Evolutionary conservation across 2,329 filamentous ascomycete species (phyloP).

Genomic region (Hysterium pulicare): DNA sequence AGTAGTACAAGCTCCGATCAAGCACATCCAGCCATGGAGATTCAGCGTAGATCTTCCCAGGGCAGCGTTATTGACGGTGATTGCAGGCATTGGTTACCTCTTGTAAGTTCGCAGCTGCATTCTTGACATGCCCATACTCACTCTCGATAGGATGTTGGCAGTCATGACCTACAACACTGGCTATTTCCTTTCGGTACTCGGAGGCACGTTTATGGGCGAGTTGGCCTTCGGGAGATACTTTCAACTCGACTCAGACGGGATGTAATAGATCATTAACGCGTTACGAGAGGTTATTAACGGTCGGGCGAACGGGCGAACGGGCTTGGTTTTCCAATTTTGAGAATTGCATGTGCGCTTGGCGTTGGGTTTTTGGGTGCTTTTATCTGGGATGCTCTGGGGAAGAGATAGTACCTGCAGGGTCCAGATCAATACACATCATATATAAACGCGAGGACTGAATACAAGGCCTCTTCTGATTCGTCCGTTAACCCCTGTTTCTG

Average conservation of each 20-base stretch:
- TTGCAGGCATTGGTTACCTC: constrained; percentile 76
- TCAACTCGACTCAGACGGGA: constrained; percentile 10
- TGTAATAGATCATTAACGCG: background rate
- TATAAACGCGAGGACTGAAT: too few species aligned
- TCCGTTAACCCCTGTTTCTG: too few species aligned
- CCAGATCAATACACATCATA: too few species aligned
- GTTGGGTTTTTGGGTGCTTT: constrained; percentile 7
- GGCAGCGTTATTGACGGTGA: constrained; percentile 66
- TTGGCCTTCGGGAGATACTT: constrained; percentile 70
- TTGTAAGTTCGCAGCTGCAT: constrained; percentile 61
- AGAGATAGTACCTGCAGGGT: too few species aligned
- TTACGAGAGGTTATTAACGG: background rate
- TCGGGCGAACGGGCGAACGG: constrained; percentile 9
- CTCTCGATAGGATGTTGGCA: constrained; percentile 70
- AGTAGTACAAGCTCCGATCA: constrained; percentile 61
- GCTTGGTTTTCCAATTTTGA: constrained; percentile 5
- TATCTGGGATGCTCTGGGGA: too few species aligned
- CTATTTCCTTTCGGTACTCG: constrained; percentile 78
- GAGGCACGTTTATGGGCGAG: constrained; percentile 80
- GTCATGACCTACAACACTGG: constrained; percentile 89
- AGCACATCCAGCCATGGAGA: constrained; percentile 67
- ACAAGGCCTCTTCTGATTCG: too few species aligned
- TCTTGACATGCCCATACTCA: constrained; percentile 15
- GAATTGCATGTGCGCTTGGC: constrained; percentile 9
- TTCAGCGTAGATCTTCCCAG: constrained; percentile 75